Base-by-base conservation (phyloP, 2,329 filamentous ascomycete species). In the Cladosporium sp. region DNA sequence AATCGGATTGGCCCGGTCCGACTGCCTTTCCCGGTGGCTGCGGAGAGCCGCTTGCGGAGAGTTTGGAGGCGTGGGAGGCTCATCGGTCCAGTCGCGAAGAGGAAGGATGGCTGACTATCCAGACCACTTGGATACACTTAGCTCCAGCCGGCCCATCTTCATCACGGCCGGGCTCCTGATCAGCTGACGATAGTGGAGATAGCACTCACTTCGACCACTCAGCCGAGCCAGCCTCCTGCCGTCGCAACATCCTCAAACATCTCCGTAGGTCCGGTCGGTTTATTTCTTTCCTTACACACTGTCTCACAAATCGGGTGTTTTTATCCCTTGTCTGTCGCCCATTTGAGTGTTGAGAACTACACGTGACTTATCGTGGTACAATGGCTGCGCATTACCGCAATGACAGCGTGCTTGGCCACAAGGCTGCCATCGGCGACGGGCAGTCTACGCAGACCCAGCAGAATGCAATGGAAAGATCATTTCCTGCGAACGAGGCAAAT, bases 361-460 rank as follows among this genome's bases (percentile, higher is more conserved):
- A 50, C 38, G 32, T 43, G 40, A 50, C 13, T 8, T 13, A 9
- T 38, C 35, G 19, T 32, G 42, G 10, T 38, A 11, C 13, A 13
- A 50, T 50, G 48, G n/a, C 31, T 3, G 14, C 19, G 4, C 48
- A 50, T 28, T 50, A 50, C 40, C 28, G 48, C 4, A 28, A 43
- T 19, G 48, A 50, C 40, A 50, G 48, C 22, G 31, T 37, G 11
- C 40, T 50, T 28, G 32, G 48, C 48, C 14, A 50, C 40, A 50
- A 50, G 32, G 40, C 34, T 8, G 13, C 13, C 13, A 19, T 43
- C 31, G 40, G 28, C 16, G 28, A 34, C 31, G 42, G 19, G 8
- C 3, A 5, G 14, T 32, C 42, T 8, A 8, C 22, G 42, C 42
- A 43, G 11, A 8, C 35, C 16, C 35, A 14, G 16, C 35, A 38